phyloP scores from a whole-genome alignment of 257 asterid genomes.

The Jacaranda copaia region DNA sequence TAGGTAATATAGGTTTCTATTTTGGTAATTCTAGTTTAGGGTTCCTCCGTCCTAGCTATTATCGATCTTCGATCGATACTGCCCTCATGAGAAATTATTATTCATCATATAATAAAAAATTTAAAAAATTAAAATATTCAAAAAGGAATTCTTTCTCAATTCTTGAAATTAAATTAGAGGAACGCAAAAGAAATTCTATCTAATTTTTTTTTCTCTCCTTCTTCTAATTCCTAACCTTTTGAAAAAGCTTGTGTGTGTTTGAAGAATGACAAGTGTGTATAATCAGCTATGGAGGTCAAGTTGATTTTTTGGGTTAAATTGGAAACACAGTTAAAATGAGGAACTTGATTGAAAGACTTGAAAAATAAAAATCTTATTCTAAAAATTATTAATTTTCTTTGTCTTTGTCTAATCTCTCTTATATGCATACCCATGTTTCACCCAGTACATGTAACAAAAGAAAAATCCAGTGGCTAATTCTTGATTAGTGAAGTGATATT shows the following conservation, averaged over 20 bases:
- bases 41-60: conserved; percentile 37
- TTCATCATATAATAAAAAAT: conserved; percentile 22
- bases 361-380: background rate
- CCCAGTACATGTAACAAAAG: too few species aligned
- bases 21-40: conserved; percentile 26
- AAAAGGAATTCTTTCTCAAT: background rate
- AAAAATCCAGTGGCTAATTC: too few species aligned
- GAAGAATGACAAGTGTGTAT: background rate
- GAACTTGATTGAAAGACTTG: background rate
- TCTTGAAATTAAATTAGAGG: background rate
- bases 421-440: too few species aligned
- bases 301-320: conserved; percentile 12
- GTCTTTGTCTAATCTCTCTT: too few species aligned
- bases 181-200: background rate
- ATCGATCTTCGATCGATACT: conserved; percentile 49
- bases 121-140: background rate
- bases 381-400: too few species aligned
- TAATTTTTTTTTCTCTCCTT: too few species aligned
- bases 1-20: conserved; percentile 31
- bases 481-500: too few species aligned
- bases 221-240: too few species aligned
- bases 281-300: background rate
- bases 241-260: background rate
- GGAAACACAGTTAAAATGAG: background rate
- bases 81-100: conserved; percentile 32